These are phyloP conservation scores for Whalleya microplaca DNA, from an alignment of 2,329 filamentous ascomycete species.

Conservation along the genomic window DNA sequence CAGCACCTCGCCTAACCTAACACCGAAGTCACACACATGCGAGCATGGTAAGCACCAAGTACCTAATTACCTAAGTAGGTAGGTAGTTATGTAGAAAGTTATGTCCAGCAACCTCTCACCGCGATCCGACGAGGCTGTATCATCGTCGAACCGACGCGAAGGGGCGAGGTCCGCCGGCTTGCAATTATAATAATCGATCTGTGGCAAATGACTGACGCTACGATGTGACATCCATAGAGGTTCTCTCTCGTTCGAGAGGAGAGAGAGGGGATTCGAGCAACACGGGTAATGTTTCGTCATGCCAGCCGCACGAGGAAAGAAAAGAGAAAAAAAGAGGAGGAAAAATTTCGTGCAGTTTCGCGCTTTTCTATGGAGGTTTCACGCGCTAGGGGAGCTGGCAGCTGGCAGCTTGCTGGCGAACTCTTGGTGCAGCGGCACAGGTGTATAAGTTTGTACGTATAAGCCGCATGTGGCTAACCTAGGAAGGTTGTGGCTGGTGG, in stretches of 20 bases:
- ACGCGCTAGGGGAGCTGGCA: not conserved
- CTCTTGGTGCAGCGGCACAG: too few species aligned
- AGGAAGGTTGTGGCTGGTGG: too few species aligned
- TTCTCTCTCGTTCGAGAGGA: too few species aligned
- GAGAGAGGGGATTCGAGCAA: constrained; percentile 69
- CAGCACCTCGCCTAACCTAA: too few species aligned
- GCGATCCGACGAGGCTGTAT: constrained; percentile 36
- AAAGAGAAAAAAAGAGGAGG: constrained; percentile 60
- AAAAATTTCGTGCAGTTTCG: constrained; percentile 29
- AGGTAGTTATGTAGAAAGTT: constrained; percentile 38
- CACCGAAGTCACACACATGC: too few species aligned
- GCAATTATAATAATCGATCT: constrained; percentile 72
- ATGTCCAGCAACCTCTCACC: constrained; percentile 60
- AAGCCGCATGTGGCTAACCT: too few species aligned
- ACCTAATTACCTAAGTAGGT: too few species aligned
- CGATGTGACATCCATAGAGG: constrained; percentile 52
- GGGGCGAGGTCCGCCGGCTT: constrained; percentile 34
- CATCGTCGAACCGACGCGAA: constrained; percentile 30
- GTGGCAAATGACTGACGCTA: constrained; percentile 79
- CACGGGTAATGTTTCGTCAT: constrained; percentile 74
- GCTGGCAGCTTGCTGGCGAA: constrained; percentile 11
- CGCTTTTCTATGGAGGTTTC: constrained; percentile 18
- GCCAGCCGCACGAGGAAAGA: constrained; percentile 79
- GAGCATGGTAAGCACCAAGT: too few species aligned
- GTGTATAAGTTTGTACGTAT: too few species aligned